These are phyloP conservation scores for Thermothelomyces thermophilus DNA, from an alignment of 2,329 filamentous ascomycete species.

Conservation along the genomic window DNA sequence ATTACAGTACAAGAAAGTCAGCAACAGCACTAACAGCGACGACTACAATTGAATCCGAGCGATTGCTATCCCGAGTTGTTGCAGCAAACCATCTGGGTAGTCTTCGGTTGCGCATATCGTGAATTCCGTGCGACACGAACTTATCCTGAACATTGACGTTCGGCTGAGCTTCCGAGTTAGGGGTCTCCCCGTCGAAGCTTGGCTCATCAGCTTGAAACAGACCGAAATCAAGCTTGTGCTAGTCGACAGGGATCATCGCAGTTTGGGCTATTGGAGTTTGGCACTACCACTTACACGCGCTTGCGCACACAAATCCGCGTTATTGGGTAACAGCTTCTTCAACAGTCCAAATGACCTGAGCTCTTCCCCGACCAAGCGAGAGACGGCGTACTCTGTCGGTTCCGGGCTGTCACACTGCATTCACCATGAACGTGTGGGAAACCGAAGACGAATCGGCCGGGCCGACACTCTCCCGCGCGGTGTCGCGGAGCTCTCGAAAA, in stretches of 20 bases:
- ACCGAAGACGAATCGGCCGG: slow-evolving; percentile 56
- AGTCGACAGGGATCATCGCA: slow-evolving; percentile 13
- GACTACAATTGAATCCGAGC: slow-evolving; percentile 1
- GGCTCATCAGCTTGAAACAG: slow-evolving; percentile 11
- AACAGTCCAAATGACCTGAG: slow-evolving; percentile 18
- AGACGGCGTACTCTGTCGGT: slow-evolving; percentile 10
- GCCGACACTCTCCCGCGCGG: slow-evolving; percentile 62
- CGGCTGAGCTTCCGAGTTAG: slow-evolving; percentile 11
- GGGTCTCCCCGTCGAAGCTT: not conserved
- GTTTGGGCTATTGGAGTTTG: not conserved
- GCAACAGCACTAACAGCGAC: not conserved
- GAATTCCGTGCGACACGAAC: too few species aligned
- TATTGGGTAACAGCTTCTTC: not conserved
- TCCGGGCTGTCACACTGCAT: not conserved
- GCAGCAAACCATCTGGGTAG: not conserved
- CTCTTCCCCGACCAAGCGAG: not conserved
- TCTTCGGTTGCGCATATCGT: not conserved
- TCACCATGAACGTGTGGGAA: slow-evolving; percentile 51
- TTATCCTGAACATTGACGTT: slow-evolving; percentile 9
- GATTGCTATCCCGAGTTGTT: not conserved
- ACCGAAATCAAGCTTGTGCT: slow-evolving; percentile 6
- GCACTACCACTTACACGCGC: slow-evolving; percentile 9
- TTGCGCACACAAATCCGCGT: not conserved
- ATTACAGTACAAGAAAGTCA: not conserved
- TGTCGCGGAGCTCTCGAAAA: slow-evolving; percentile 55